Conservation (phyloP, 1,284 basidiomycete species). For the Marasmius tenuissimus region DNA sequence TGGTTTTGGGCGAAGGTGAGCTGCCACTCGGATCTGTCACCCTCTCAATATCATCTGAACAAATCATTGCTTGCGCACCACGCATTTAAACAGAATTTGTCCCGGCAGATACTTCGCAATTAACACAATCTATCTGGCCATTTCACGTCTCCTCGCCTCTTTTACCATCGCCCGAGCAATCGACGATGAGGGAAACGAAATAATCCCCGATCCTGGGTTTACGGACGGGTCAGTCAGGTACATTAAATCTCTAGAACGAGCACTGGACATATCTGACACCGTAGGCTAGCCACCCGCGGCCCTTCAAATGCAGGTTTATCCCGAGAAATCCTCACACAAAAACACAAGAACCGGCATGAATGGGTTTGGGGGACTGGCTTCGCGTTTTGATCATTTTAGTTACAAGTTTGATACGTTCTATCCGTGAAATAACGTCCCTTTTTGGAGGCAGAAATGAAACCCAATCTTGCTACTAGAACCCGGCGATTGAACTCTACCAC, state of each 20-base stretch:
- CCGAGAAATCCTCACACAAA: not conserved
- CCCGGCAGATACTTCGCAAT: not conserved
- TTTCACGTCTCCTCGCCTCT: not conserved
- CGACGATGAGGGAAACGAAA: not conserved
- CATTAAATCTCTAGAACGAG: not conserved
- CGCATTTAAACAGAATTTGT: not conserved
- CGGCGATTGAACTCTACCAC: too few species aligned
- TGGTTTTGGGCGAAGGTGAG: conserved; percentile 57
- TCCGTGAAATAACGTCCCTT: too few species aligned
- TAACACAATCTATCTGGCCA: not conserved
- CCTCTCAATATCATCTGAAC: not conserved
- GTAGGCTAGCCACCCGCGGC: not conserved
- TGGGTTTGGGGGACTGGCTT: too few species aligned
- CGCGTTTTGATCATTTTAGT: too few species aligned
- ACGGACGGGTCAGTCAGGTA: not conserved
- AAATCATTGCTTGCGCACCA: not conserved
- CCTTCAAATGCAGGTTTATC: not conserved
- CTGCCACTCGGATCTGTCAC: not conserved
- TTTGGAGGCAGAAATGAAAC: too few species aligned
- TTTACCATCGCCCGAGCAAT: not conserved
- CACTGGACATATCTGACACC: not conserved
- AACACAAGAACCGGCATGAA: too few species aligned
- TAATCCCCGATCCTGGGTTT: not conserved
- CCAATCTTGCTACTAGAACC: too few species aligned
- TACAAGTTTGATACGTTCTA: too few species aligned